phyloP scores from a whole-genome alignment of 2,329 filamentous ascomycete species.

The Pseudocercospora macadamiae region DNA sequence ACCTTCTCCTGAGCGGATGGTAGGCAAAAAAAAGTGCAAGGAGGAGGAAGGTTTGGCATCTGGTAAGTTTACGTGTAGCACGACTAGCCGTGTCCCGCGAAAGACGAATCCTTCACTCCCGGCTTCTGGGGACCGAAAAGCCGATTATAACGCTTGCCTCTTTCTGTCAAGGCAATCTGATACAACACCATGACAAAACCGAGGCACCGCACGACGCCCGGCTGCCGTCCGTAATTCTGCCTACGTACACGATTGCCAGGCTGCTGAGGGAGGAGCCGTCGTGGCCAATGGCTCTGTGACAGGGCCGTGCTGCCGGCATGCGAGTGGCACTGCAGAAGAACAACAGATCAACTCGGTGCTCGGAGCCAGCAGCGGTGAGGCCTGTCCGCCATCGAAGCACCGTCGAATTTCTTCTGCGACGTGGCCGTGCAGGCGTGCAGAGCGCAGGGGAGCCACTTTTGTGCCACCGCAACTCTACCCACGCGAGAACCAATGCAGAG shows the following conservation, averaged over 20 bases:
- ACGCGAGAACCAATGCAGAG: slow-evolving; percentile 13
- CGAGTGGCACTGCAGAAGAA: too few species aligned
- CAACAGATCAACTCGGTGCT: background rate
- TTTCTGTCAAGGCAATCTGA: slow-evolving; percentile 2
- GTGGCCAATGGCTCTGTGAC: background rate
- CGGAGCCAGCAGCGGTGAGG: background rate
- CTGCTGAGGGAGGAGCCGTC: too few species aligned
- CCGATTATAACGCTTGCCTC: slow-evolving; percentile 3
- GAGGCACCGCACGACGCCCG: background rate
- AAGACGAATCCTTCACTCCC: slow-evolving; percentile 8
- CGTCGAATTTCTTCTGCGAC: background rate
- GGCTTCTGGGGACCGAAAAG: slow-evolving; percentile 9
- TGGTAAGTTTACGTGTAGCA: slow-evolving; percentile 9
- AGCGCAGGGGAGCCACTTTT: background rate
- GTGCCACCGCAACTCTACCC: slow-evolving; percentile 5
- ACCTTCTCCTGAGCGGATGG: slow-evolving; percentile 1
- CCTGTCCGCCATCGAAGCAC: background rate
- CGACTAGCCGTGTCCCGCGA: slow-evolving; percentile 9
- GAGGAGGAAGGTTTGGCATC: slow-evolving; percentile 6
- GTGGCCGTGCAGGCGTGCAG: background rate
- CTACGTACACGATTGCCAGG: too few species aligned
- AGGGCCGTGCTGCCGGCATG: too few species aligned
- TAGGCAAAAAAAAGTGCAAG: background rate
- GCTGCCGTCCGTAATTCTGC: background rate
- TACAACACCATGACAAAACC: background rate